Evolutionary conservation across 768 basidiomycete genomes (phyloP).

Genomic region (Mycena indigotica): DNA sequence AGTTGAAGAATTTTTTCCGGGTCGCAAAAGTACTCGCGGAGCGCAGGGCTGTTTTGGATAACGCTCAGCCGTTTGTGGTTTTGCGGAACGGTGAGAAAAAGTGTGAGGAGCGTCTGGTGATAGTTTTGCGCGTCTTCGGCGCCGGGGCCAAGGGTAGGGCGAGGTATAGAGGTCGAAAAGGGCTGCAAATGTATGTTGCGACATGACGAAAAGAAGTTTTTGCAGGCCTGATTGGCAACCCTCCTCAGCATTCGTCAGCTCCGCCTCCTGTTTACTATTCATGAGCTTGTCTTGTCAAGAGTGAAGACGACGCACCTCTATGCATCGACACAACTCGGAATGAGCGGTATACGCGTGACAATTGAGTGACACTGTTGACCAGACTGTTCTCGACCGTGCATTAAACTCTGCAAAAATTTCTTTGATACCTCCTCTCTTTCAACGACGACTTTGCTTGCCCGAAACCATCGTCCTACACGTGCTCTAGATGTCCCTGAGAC

Average conservation of each 20-base stretch:
- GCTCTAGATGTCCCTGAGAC: conserved; percentile 6
- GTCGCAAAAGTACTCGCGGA: conserved; percentile 31
- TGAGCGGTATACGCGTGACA: too few species aligned
- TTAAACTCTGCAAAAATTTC: neutral
- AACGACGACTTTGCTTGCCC: neutral
- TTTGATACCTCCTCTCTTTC: neutral
- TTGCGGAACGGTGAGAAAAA: conserved; percentile 12
- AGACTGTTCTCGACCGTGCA: too few species aligned
- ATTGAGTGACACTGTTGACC: too few species aligned
- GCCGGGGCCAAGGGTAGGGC: neutral
- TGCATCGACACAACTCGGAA: too few species aligned
- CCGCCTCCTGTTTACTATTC: neutral
- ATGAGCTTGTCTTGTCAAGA: conserved; percentile 15
- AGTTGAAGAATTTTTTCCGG: conserved; percentile 35
- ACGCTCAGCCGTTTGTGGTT: conserved; percentile 1
- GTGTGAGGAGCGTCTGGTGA: conserved; percentile 3
- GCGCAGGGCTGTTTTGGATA: conserved; percentile 1
- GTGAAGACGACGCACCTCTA: too few species aligned
- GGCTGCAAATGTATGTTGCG: conserved; percentile 22
- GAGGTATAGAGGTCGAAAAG: conserved; percentile 14
- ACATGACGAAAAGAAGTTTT: conserved; percentile 17
- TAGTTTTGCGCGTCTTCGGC: neutral
- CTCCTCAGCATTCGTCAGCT: conserved; percentile 60
- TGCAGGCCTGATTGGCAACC: conserved; percentile 35
- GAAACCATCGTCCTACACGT: conserved; percentile 37